These are phyloP conservation scores for Elsinoe ampelina DNA, from an alignment of 2,329 filamentous ascomycete genomes.

Conservation along the genomic window DNA sequence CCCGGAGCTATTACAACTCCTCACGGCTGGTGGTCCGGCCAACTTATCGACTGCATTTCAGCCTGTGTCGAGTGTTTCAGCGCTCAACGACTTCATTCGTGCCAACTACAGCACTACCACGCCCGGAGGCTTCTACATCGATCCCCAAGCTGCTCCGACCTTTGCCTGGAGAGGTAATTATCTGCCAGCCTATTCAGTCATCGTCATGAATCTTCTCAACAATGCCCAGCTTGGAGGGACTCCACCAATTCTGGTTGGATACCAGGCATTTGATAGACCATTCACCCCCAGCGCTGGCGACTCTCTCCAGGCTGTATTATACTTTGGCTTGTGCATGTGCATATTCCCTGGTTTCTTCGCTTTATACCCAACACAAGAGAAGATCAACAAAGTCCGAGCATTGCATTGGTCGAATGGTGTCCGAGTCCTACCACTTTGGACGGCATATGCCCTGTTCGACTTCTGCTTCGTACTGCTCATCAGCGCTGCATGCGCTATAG, in stretches of 20 bases:
- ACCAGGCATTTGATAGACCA: slow-evolving; percentile 65
- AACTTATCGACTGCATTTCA: slow-evolving; percentile 31
- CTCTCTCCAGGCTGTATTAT: slow-evolving; percentile 68
- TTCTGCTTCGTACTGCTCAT: slow-evolving; percentile 61
- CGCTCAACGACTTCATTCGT: slow-evolving; percentile 59
- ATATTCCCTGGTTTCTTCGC: slow-evolving; percentile 80
- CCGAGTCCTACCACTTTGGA: slow-evolving; percentile 70
- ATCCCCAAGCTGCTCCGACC: slow-evolving; percentile 44
- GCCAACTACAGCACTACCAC: slow-evolving; percentile 57
- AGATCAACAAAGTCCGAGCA: slow-evolving; percentile 67
- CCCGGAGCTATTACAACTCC: slow-evolving; percentile 23
- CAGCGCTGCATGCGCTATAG: slow-evolving; percentile 55
- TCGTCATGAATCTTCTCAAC: slow-evolving; percentile 88
- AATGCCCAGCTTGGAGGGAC: slow-evolving; percentile 56
- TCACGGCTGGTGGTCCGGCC: slow-evolving; percentile 18
- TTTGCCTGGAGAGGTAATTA: slow-evolving; percentile 62
- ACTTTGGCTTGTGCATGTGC: slow-evolving; percentile 69
- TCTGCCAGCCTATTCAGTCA: slow-evolving; percentile 55
- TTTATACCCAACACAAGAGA: slow-evolving; percentile 79
- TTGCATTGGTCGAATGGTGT: slow-evolving; percentile 91
- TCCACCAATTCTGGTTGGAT: slow-evolving; percentile 60
- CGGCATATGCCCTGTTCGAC: slow-evolving; percentile 74
- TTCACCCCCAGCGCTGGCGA: slow-evolving; percentile 61
- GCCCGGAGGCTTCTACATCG: slow-evolving; percentile 72
- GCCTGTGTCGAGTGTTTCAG: slow-evolving; percentile 52